Percentiles rank a stretch among this genome's conserved stretches.
phyloP scores from a whole-genome alignment of 129 eudicot species.

The Mikania micrantha region DNA sequence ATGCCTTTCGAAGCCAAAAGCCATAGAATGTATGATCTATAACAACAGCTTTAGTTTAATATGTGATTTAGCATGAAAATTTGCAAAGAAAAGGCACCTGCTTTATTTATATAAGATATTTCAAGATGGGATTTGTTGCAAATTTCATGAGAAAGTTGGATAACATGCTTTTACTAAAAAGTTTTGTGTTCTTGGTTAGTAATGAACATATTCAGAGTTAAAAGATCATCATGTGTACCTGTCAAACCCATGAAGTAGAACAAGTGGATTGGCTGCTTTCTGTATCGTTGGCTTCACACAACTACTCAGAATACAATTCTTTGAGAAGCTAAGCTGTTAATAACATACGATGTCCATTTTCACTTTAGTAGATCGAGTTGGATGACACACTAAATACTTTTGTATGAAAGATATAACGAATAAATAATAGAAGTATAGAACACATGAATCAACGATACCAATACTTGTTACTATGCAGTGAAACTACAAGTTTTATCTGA shows the following conservation, averaged over 20 bases:
- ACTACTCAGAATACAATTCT: conserved; percentile 67
- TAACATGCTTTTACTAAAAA: conserved; percentile 1
- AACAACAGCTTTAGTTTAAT: not conserved
- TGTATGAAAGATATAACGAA: not conserved
- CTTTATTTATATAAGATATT: not conserved
- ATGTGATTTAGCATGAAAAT: not conserved
- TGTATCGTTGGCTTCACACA: conserved; percentile 67
- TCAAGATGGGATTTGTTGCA: not conserved
- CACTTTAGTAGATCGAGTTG: not conserved
- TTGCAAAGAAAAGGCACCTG: not conserved
- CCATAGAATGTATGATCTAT: not conserved
- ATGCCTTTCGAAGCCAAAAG: not conserved
- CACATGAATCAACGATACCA: not conserved
- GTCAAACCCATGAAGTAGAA: conserved; percentile 97
- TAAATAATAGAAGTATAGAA: not conserved
- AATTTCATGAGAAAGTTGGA: not conserved
- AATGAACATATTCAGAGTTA: not conserved
- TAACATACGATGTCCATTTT: not conserved
- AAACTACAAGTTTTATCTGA: not conserved
- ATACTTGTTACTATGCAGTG: not conserved
- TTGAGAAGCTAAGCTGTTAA: conserved; percentile 51
- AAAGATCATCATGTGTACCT: conserved; percentile 45
- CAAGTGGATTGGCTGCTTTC: conserved; percentile 50
- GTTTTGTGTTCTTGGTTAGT: not conserved
- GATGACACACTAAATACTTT: not conserved